A percentile compares a stretch with the other conserved stretches of the same genome.
Conservation (phyloP, 345 rosid genomes). For the Acer negundo region DNA sequence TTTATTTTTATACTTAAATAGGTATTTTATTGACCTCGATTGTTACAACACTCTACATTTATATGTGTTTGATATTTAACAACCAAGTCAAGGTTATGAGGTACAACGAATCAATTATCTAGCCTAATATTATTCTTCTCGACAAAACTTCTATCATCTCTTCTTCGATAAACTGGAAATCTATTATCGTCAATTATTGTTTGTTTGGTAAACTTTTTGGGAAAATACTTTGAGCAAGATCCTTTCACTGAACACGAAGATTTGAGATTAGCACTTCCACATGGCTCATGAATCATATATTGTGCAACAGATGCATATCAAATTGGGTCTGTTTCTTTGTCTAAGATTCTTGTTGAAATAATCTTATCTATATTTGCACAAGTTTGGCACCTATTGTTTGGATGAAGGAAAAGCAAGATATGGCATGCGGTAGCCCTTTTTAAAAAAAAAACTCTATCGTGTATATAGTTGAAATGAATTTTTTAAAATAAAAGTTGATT, state of each 20-base stretch:
- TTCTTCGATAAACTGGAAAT: not conserved
- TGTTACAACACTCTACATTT: not conserved
- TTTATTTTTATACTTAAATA: constrained; percentile 5
- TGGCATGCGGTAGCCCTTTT: constrained; percentile 17
- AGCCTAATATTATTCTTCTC: not conserved
- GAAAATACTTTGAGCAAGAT: not conserved
- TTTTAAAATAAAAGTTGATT: too few species aligned
- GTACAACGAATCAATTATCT: constrained; percentile 16
- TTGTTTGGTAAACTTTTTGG: not conserved
- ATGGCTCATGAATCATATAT: constrained; percentile 17
- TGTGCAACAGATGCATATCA: not conserved
- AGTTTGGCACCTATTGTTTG: not conserved
- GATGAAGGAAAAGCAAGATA: not conserved
- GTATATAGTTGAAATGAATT: not conserved
- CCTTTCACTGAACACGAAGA: not conserved
- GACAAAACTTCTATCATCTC: not conserved
- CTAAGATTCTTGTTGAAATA: not conserved
- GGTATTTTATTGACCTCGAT: not conserved
- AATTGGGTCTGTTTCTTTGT: not conserved
- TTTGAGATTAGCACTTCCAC: not conserved
- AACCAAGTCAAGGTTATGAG: not conserved
- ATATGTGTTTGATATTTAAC: constrained; percentile 3
- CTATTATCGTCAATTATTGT: not conserved
- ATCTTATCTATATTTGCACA: not conserved
- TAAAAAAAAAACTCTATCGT: constrained; percentile 13